Base-by-base conservation (phyloP, 2,329 filamentous ascomycete genomes). In the Epichloe baconii region DNA sequence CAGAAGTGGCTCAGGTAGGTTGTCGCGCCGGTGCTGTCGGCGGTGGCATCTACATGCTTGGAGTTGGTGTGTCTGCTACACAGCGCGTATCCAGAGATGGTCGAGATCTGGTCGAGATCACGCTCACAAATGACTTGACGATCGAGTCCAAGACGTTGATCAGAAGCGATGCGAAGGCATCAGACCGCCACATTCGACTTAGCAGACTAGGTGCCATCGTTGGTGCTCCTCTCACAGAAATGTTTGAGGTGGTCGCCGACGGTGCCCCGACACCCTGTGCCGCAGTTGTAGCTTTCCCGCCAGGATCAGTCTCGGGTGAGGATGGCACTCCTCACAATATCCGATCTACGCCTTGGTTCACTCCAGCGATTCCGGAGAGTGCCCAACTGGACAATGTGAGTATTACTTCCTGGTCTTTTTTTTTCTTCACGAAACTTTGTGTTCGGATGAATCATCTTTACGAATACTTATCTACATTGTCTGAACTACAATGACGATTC, bases 391-490 rank as follows among this genome's bases (percentile, higher is more conserved):
- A 70, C 89, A 97, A 81, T 83, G 91, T 98, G 79, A 88, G 91
- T 86, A 52, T 21, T 23, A 23, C 31, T 37, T 42, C 53, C 54
- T 56, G 40, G 41, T 56, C 50, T 55, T 52, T 48, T 54, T 56
- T 54, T 56, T 56, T 53, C 54, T 52, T 40, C 48, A 50, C 6
- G n/a, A 31, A 19, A 17, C 14, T 44, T 61, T 75, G 69, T 76
- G 70, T 77, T 75, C 85, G 89, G 91, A 96, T 97, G 90, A 95
- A 76, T 70, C 71, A 78, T 46, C 48, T 53, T 68, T 75, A 76
- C 70, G 78, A 94, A 93, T 88, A 90, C 90, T 97, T 97, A 97
- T 96, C 91, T 96, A 97, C 91, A 96, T 97, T 97, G 89, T 86
- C 91, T 90, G 91, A 95, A 85, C 72, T 73, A 68, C 77, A 78